Evolutionary conservation across 345 rosid genomes (phyloP), one percentile per base, ranked within the genome.

Genomic region (Triadica sebifera): DNA sequence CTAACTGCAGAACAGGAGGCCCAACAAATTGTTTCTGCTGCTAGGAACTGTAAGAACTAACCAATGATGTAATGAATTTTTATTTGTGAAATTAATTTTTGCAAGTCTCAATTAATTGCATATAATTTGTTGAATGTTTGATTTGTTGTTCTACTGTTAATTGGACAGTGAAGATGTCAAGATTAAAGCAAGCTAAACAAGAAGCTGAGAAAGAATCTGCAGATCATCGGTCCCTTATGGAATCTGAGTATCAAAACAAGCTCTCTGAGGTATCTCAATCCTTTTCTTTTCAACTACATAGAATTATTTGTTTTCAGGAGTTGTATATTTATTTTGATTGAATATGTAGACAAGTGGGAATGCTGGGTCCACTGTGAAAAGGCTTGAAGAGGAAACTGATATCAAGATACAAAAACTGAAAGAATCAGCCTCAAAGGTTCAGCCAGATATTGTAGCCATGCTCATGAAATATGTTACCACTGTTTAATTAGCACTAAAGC

Each of bases 1-100:
- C 70, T 87, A 24, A 75, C 69, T 34, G 91, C 89, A 24, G 91
- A 87, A 52, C 86, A 85, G 19, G 91, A 87, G 47, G 91, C 91
- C 16, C 91, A 82, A 51, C 86, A 83, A 20, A 82, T 84, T 25
- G 82, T 87, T 29, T 73, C 89, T 24, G 68, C 75, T 50, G 87
- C 91, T 24, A 82, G 87, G 75, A 84, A 81, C 72, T 59, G 91
- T 87, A 75, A 77, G 51, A 34, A 15, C 24, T 1, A n/a, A 16
- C 29, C 34, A 57, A 57, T n/a, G 5, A 20, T 6, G 9, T 43
- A 51, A 15, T 51, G 4, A n/a, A 4, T 51, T 11, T 4, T 51
- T 37, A 12, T 29, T 8, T 22, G 13, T 59, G 6, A 0, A 1
- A 73, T 15, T 41, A 16, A 37, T n/a, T n/a, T n/a, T n/a, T n/a